Base-by-base conservation (phyloP, 164 flowering plant genomes). In the Vitis cinerea region DNA sequence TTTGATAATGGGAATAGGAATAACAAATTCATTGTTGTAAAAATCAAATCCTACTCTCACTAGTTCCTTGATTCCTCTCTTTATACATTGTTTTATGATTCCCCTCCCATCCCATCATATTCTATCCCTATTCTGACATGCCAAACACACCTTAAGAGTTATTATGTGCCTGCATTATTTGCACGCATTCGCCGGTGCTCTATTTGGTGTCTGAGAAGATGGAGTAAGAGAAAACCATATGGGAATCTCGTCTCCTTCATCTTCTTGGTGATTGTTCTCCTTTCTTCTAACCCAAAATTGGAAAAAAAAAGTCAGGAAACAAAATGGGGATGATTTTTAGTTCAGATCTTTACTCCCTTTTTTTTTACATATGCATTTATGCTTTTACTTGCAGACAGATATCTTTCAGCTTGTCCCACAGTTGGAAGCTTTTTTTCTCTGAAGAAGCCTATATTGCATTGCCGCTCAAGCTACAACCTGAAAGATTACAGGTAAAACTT, bases 381-480 rank as follows among this genome's bases (percentile, higher is more conserved):
- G 1, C 30, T 31, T 23, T 63, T 55, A n/a, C 63, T 59, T 62
- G 37, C 77, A 72, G 72, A 11, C 63, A 63, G 53, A 64, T 19
- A 56, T 44, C 19, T 75, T 58, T 61, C 72, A 63, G 52, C 73
- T 54, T 68, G 27, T 59, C 51, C 60, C 12, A 54, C 53, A 4
- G 12, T 16, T 29, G 57, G 68, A 72, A 37, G 54, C 63, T 30
- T 56, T 47, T 61, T 59, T 27, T 1, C 66, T 62, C 69, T n/a
- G 14, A 77, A 27, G 51, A 66, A 71, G 56, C 74, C 47, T 53
- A 16, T 19, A 23, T 29, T 50, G 16, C 47, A 15, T 55, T 52
- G 61, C 66, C 44, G 73, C 71, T 68, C 67, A 19, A 65, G 51
- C 68, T 76, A 74, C 47, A 64, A 66, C 64, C 57, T 72, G 51